Evolutionary conservation across 805 yeast genomes (phyloP), one percentile per base, ranked within the genome.

Genomic region (Priceomyces haplophilus): DNA sequence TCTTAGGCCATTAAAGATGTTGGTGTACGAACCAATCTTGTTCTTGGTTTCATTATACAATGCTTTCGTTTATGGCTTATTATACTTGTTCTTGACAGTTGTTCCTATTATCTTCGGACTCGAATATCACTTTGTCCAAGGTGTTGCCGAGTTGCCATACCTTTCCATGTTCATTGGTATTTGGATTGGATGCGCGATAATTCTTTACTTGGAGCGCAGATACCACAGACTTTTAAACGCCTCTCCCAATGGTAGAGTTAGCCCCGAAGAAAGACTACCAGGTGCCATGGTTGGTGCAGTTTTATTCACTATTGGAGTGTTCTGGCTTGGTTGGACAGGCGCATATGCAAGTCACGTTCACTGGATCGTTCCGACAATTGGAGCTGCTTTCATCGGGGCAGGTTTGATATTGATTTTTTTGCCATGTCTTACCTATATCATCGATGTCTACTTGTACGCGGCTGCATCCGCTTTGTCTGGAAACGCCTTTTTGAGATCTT

Each of bases 291-390:
- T 75, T 34, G 90, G 90, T 31, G 79, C 80, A 18, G 46, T 84
- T 38, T 54, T 73, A 4, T 85, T 87, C 67, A 83, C 93, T 25
- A 65, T 79, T 40, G 95, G 95, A 37, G 64, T 87, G 48, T 69
- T 87, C 52, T 83, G 93, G 93, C 71, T 87, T 59, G 75, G 83
- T 42, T 87, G 95, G 95, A 69, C 88, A 4, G 95, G 93, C 56
- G 74, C 78, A 46, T 86, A 81, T 61, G 82, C 75, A 35, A 58
- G 79, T 23, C 59, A 62, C 12, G 76, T 84, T 24, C 93, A 82
- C 55, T 87, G 88, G 88, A 79, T 78, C 16, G 82, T 79, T 5
- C 64, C 76, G 7, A 63, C 61, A 4, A 47, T 72, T 15, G 65
- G 73, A 33, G 76, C 77, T 3, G 51, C 62, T 0, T 48, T 44